Evolutionary conservation across 257 asterid species (phyloP).

Genomic region (Capsicum chinense): DNA sequence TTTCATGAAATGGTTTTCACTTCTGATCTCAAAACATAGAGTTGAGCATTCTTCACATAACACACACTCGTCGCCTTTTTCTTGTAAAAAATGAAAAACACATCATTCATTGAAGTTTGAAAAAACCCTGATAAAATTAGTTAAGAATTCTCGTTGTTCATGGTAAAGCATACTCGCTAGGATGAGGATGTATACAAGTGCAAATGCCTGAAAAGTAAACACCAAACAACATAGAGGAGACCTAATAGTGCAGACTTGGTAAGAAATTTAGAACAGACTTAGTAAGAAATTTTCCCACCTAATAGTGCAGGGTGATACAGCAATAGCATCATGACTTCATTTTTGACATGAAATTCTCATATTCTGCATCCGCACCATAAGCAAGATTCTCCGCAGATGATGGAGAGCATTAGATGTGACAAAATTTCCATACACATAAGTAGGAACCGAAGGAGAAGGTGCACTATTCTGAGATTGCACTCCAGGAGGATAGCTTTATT

Average conservation of each 20-base stretch:
- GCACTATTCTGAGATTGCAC: conserved; percentile 66
- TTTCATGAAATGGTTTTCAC: no score
- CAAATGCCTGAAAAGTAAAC: conserved; percentile 5
- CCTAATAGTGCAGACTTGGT: conserved; percentile 1
- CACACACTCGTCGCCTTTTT: not conserved
- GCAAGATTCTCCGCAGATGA: conserved; percentile 63
- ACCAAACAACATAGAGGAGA: not conserved
- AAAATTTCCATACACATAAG: conserved; percentile 60
- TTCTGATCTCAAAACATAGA: not conserved
- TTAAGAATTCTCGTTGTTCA: not conserved
- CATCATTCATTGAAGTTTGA: not conserved
- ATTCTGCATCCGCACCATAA: conserved; percentile 66
- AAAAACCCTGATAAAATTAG: not conserved
- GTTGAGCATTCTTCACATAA: not conserved
- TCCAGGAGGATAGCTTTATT: conserved; percentile 78
- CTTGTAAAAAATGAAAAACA: not conserved
- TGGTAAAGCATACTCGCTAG: not conserved
- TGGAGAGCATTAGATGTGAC: conserved; percentile 56
- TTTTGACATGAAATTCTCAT: conserved; percentile 96
- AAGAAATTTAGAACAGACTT: not conserved
- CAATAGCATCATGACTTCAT: conserved; percentile 55
- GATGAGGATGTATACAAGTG: not conserved
- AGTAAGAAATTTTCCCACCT: conserved; percentile 38
- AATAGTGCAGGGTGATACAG: conserved; percentile 11
- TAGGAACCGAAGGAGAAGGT: conserved; percentile 57